Conservation (phyloP, 768 basidiomycete species). For the Crassisporium funariophilum region DNA sequence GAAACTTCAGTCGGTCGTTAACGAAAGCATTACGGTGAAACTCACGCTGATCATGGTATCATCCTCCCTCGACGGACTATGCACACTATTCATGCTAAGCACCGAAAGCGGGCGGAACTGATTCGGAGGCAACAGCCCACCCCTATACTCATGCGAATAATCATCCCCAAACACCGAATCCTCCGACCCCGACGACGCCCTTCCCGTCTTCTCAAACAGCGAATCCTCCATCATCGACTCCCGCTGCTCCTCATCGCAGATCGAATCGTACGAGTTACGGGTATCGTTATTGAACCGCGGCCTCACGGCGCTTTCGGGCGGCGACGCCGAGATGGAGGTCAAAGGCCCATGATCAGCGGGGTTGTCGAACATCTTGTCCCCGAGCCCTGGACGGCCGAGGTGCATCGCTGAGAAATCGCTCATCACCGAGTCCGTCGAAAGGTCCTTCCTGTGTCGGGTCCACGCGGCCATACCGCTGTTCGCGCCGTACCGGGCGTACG, state of each 20-base stretch:
- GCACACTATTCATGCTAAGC: conserved; percentile 50
- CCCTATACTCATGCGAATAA: conserved; percentile 32
- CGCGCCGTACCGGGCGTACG: conserved; percentile 55
- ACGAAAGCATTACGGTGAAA: conserved; percentile 10
- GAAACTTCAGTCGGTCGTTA: conserved; percentile 3
- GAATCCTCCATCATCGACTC: conserved; percentile 50
- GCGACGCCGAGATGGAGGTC: conserved; percentile 66
- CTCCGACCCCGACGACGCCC: conserved; percentile 50
- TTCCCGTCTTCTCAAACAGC: conserved; percentile 63
- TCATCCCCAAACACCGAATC: conserved; percentile 67
- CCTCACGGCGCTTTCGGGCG: conserved; percentile 43
- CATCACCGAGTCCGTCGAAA: conserved; percentile 64
- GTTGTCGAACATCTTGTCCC: conserved; percentile 87
- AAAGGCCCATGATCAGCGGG: conserved; percentile 56
- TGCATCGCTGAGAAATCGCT: conserved; percentile 63
- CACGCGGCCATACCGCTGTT: conserved; percentile 59
- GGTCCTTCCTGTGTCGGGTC: conserved; percentile 57
- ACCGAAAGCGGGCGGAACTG: conserved; percentile 70
- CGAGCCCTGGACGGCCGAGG: conserved; percentile 72
- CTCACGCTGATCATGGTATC: conserved; percentile 83
- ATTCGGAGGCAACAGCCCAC: conserved; percentile 42
- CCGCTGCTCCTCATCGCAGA: conserved; percentile 54
- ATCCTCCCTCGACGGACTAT: conserved; percentile 63
- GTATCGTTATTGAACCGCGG: conserved; percentile 22
- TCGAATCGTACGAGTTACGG: conserved; percentile 54